Evolutionary conservation across 352 stramenopile genomes (phyloP).

Genomic region (Globisporangium acanthophoron): DNA sequence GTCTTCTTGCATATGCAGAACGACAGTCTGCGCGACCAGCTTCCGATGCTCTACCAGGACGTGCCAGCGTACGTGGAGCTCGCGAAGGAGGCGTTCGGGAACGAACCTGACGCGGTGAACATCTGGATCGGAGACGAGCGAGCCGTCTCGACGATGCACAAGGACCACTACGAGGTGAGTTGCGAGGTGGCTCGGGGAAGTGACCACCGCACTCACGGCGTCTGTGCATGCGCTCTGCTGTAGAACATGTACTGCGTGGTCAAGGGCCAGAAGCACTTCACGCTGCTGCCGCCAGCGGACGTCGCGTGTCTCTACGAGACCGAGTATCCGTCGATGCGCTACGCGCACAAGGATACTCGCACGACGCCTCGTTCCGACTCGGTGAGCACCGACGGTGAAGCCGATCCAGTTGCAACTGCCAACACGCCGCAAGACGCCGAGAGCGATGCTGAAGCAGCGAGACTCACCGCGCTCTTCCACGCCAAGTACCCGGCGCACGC

Average conservation of each 20-base stretch:
- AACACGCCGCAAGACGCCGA: background rate
- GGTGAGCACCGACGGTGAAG: background rate
- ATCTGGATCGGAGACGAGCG: slow-evolving; percentile 97
- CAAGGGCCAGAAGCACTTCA: slow-evolving; percentile 95
- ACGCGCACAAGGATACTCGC: slow-evolving; percentile 26
- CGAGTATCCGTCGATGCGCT: slow-evolving; percentile 58
- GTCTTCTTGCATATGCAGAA: slow-evolving; percentile 28
- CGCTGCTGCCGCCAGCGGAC: slow-evolving; percentile 84
- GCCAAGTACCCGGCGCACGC: slow-evolving; percentile 37
- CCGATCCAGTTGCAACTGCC: slow-evolving; percentile 1
- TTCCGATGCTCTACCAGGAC: slow-evolving; percentile 56
- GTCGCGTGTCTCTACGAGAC: slow-evolving; percentile 88
- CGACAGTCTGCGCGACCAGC: slow-evolving; percentile 68
- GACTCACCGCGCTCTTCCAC: slow-evolving; percentile 42
- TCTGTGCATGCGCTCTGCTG: background rate
- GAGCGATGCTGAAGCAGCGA: slow-evolving; percentile 13
- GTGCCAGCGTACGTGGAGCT: slow-evolving; percentile 56
- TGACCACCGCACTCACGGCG: background rate
- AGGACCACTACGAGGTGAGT: slow-evolving; percentile 95
- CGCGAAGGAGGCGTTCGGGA: slow-evolving; percentile 65
- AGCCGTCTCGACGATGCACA: slow-evolving; percentile 95
- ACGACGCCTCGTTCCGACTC: background rate
- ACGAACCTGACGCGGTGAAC: slow-evolving; percentile 90
- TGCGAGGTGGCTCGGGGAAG: background rate
- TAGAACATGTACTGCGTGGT: slow-evolving; percentile 98